phyloP scores from a whole-genome alignment of 176 grass and related monocot genomes.

The Chloris gayana region DNA sequence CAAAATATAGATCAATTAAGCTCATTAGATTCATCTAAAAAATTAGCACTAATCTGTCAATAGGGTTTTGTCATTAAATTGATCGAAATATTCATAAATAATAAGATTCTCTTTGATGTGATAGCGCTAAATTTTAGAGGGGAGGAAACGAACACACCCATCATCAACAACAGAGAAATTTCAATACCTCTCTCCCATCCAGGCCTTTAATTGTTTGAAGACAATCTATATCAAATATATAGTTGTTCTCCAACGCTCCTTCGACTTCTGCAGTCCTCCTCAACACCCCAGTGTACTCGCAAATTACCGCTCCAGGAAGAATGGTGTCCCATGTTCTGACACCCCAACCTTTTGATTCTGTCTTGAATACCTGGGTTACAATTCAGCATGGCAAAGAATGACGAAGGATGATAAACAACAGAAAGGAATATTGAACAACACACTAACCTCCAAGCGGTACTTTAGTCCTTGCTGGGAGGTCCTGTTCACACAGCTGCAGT shows the following conservation, averaged over 20 bases:
- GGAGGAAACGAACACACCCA: too few relatives aligned
- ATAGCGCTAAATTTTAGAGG: too few relatives aligned
- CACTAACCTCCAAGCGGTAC: conserved; percentile 75
- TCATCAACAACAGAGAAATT: conserved; percentile 5
- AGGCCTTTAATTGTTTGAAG: conserved; percentile 84
- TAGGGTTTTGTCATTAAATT: too few relatives aligned
- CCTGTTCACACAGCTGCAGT: conserved; percentile 68
- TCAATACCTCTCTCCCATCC: conserved; percentile 77
- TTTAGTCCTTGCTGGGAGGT: conserved; percentile 79
- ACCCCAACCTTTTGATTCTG: conserved; percentile 79
- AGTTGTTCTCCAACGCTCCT: conserved; percentile 67
- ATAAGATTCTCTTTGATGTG: too few relatives aligned
- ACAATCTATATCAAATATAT: conserved; percentile 95
- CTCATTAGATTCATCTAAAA: too few relatives aligned
- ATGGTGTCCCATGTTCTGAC: conserved; percentile 85
- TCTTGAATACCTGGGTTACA: conserved; percentile 68
- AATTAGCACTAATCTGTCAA: too few relatives aligned
- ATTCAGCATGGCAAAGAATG: background rate
- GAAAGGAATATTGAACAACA: conserved; percentile 14
- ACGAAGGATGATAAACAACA: background rate
- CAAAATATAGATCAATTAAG: too few relatives aligned
- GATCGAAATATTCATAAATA: too few relatives aligned
- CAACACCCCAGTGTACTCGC: conserved; percentile 75
- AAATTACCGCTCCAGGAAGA: conserved; percentile 79
- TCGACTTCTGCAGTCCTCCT: conserved; percentile 64